Evolutionary conservation across 2,329 filamentous ascomycete genomes (phyloP).

Genomic region (Beauveria bassiana): DNA sequence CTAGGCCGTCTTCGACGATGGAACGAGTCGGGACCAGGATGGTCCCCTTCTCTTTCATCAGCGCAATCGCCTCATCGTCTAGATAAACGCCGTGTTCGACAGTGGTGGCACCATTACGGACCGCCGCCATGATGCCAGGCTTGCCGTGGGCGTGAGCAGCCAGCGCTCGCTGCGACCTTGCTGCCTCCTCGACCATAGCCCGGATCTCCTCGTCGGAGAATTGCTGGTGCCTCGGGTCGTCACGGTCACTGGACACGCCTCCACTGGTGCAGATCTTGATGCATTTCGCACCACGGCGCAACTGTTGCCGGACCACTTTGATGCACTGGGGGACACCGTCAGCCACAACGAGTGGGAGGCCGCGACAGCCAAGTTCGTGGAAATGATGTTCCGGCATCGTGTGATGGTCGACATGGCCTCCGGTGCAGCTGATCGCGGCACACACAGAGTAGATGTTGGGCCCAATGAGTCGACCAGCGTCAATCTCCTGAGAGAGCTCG

Average conservation of each 20-base stretch:
- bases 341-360: slow-evolving; percentile 16
- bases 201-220: background rate
- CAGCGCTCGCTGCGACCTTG: slow-evolving; percentile 26
- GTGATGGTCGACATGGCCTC: too few species aligned
- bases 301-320: slow-evolving; percentile 30
- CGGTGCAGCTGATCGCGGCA: too few species aligned
- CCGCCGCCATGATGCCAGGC: slow-evolving; percentile 30
- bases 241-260: background rate
- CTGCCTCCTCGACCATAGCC: slow-evolving; percentile 30
- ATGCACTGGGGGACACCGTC: slow-evolving; percentile 34
- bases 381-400: too few species aligned
- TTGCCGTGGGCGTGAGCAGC: slow-evolving; percentile 34
- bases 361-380: too few species aligned
- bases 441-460: too few species aligned
- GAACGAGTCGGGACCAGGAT: slow-evolving; percentile 32
- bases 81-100: slow-evolving; percentile 34
- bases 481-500: background rate
- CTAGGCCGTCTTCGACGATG: slow-evolving; percentile 20
- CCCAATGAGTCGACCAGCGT: background rate
- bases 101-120: slow-evolving; percentile 29
- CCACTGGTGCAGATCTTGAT: background rate
- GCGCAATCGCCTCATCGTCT: slow-evolving; percentile 31
- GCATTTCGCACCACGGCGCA: slow-evolving; percentile 24
- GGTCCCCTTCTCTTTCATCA: slow-evolving; percentile 28
- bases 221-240: background rate